Conservation (phyloP, 1,284 basidiomycete species). For the Cryptococcus sp. region DNA sequence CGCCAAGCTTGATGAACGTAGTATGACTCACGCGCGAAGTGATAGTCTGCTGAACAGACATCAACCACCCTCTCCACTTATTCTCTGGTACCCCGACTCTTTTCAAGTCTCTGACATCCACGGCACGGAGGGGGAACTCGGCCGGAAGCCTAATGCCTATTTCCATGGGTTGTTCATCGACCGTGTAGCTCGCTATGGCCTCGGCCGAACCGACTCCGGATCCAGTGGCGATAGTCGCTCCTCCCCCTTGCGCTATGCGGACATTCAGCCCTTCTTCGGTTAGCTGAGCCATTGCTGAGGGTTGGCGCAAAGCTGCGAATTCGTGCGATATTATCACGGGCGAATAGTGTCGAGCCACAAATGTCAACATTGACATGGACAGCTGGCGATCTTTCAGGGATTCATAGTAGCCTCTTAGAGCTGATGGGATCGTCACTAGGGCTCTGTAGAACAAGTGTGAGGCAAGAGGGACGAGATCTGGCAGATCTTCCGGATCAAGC, state of each 20-base stretch:
- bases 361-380: constrained; percentile 69
- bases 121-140: constrained; percentile 87
- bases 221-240: constrained; percentile 69
- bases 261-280: constrained; percentile 79
- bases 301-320: constrained; percentile 71
- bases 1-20: not conserved
- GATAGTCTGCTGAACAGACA: constrained; percentile 89
- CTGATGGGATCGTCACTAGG: constrained; percentile 74
- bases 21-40: constrained; percentile 69
- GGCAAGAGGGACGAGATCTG: constrained; percentile 66
- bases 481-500: constrained; percentile 62
- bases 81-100: constrained; percentile 86
- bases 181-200: constrained; percentile 65
- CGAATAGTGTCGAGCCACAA: constrained; percentile 86
- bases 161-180: constrained; percentile 95
- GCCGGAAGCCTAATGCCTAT: constrained; percentile 81
- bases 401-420: constrained; percentile 81
- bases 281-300: constrained; percentile 65
- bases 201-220: constrained; percentile 36
- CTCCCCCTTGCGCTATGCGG: constrained; percentile 67
- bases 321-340: constrained; percentile 85
- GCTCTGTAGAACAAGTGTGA: constrained; percentile 88
- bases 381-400: constrained; percentile 88
- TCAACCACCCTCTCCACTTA: constrained; percentile 90
- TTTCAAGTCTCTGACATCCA: constrained; percentile 84